Evolutionary conservation across 257 asterid species (phyloP), one percentile per base, ranked within the genome.

Genomic region (Plantago ovata): DNA sequence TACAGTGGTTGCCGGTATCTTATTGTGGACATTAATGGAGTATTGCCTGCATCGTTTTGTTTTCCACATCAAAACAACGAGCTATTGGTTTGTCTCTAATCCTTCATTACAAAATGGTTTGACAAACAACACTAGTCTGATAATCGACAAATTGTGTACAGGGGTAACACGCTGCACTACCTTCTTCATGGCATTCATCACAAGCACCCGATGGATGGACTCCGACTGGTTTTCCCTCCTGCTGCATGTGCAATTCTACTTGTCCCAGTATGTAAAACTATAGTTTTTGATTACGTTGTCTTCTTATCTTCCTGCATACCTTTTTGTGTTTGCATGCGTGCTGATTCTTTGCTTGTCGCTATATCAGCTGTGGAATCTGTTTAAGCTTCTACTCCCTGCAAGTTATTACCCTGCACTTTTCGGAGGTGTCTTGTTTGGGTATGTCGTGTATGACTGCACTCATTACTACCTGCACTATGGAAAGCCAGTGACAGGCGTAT

Each of bases 401-500:
- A 14, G 69, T 1, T 70, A 68, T 68, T 38, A 87, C 46, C 81
- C 86, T 41, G 86, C 95, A 10, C 10, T 81, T 47, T 55, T 73
- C 53, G 96, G 82, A 42, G 96, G 96, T 33, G 73, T 56, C 19
- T 72, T 88, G 79, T 67, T 88, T 56, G 96, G 96, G 53, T 88
- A 88, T 60, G 70, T 83, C 38, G 64, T 83, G 69, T 88, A 88
- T 62, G 95, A 88, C 62, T 80, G 89, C 77, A 83, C 91, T 15
- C 96, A 88, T 61, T 88, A 88, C 75, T 81, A 85, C 70, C 63
- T 88, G 53, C 96, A 88, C 75, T 76, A 88, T 22, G 95, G 90
- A 36, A 81, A 88, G 59, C 94, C 95, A 67, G 13, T 64, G 24
- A 61, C 65, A 55, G 91, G 86, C 23, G 58, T 79, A 36, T 38